phyloP scores from a whole-genome alignment of 1,284 basidiomycete species.

The Sutorius eximius region DNA sequence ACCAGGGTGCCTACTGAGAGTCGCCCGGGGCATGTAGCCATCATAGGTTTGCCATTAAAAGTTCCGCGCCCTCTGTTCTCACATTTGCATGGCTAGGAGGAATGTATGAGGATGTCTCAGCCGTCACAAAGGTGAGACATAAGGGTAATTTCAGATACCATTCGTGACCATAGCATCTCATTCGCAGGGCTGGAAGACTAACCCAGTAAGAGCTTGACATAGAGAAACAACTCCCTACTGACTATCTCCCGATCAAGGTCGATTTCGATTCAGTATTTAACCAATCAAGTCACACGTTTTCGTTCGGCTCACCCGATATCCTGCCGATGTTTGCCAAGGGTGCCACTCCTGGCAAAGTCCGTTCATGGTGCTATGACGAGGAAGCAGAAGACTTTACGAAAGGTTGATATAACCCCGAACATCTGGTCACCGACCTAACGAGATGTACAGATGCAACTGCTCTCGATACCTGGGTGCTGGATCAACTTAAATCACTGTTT shows the following conservation, averaged over 20 bases:
- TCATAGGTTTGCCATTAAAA: slow-evolving; percentile 62
- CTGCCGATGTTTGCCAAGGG: slow-evolving; percentile 86
- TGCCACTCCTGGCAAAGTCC: slow-evolving; percentile 68
- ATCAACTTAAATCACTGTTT: slow-evolving; percentile 61
- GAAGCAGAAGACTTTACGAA: slow-evolving; percentile 85
- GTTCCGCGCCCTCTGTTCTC: not conserved
- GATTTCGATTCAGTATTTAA: slow-evolving; percentile 92
- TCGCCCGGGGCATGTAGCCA: slow-evolving; percentile 85
- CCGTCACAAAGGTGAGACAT: slow-evolving; percentile 73
- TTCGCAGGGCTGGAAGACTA: slow-evolving; percentile 81
- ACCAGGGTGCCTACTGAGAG: slow-evolving; percentile 89
- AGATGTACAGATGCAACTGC: slow-evolving; percentile 65
- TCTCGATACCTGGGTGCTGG: slow-evolving; percentile 80
- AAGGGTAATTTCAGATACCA: not conserved
- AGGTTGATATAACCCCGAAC: slow-evolving; percentile 41
- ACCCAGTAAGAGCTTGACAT: slow-evolving; percentile 58
- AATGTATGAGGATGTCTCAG: slow-evolving; percentile 93
- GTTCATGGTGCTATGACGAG: slow-evolving; percentile 77
- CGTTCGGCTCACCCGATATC: slow-evolving; percentile 89
- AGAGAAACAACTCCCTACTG: not conserved
- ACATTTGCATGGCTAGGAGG: slow-evolving; percentile 48
- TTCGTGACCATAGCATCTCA: slow-evolving; percentile 5
- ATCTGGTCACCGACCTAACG: not conserved
- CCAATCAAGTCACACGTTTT: slow-evolving; percentile 75
- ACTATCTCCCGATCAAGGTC: slow-evolving; percentile 44